phyloP scores from a whole-genome alignment of 2,329 filamentous ascomycete genomes.

The Colletotrichum australisinense region DNA sequence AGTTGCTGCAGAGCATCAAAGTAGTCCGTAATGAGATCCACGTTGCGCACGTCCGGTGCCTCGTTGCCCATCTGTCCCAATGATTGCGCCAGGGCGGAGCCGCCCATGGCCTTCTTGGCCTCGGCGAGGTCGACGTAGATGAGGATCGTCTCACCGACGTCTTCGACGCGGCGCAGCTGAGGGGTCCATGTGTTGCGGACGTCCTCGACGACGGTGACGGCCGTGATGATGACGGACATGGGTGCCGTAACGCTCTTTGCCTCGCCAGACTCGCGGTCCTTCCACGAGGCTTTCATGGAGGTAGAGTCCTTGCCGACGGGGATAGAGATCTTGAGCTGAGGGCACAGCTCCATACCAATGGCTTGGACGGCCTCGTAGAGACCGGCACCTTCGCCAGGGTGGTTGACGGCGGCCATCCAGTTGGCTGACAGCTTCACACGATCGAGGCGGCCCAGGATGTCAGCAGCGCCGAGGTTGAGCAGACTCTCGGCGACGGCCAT shows the following conservation, averaged over 20 bases:
- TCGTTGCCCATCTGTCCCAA: slow-evolving; percentile 88
- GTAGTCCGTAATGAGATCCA: slow-evolving; percentile 85
- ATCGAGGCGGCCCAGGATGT: slow-evolving; percentile 76
- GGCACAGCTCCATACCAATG: slow-evolving; percentile 92
- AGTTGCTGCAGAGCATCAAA: slow-evolving; percentile 84
- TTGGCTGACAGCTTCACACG: slow-evolving; percentile 93
- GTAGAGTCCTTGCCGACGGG: slow-evolving; percentile 98
- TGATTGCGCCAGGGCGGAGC: slow-evolving; percentile 90
- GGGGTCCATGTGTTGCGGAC: slow-evolving; percentile 94
- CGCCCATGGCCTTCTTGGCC: slow-evolving; percentile 85
- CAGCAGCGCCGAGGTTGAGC: slow-evolving; percentile 88
- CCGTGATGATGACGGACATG: slow-evolving; percentile 89
- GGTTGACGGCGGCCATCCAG: slow-evolving; percentile 98
- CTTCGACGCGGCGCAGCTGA: slow-evolving; percentile 82
- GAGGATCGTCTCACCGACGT: slow-evolving; percentile 88
- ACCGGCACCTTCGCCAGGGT: slow-evolving; percentile 90
- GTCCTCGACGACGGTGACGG: slow-evolving; percentile 87
- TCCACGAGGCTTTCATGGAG: slow-evolving; percentile 99
- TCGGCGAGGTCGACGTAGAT: slow-evolving; percentile 91
- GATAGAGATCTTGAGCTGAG: slow-evolving; percentile 89
- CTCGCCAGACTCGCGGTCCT: slow-evolving; percentile 73
- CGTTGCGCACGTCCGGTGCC: slow-evolving; percentile 86
- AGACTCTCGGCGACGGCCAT: slow-evolving; percentile 97
- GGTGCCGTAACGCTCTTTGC: slow-evolving; percentile 91
- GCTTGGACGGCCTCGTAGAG: slow-evolving; percentile 95